Percentiles rank a stretch among this genome's conserved stretches.
These are phyloP conservation scores for Rosa persica DNA, from an alignment of 306 rosid genomes.

Conservation along the genomic window DNA sequence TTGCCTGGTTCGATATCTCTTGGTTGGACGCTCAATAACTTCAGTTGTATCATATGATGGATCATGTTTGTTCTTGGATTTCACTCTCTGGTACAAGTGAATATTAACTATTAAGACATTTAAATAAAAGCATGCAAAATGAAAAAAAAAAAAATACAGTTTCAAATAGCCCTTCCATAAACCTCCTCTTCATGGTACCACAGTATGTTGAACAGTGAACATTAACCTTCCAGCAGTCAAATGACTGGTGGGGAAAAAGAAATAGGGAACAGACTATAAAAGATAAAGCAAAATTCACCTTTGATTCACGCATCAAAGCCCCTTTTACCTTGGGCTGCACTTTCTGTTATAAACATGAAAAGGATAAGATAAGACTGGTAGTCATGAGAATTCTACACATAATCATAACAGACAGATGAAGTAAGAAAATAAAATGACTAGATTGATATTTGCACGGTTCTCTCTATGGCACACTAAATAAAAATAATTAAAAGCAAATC, in stretches of 20 bases:
- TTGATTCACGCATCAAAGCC: background rate
- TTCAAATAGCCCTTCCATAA: background rate
- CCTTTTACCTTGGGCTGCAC: background rate
- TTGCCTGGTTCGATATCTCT: background rate
- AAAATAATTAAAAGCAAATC: background rate
- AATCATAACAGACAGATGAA: background rate
- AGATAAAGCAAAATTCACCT: background rate
- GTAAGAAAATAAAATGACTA: background rate
- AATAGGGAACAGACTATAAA: background rate
- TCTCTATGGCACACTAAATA: background rate
- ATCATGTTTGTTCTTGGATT: background rate
- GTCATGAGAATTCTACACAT: background rate
- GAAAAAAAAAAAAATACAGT: background rate
- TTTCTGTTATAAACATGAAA: background rate
- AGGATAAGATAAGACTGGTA: background rate
- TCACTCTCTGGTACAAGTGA: conserved; percentile 2
- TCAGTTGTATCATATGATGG: background rate
- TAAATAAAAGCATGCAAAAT: background rate
- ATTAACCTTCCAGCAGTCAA: background rate
- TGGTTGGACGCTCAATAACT: background rate
- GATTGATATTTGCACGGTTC: background rate
- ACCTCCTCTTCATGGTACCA: background rate
- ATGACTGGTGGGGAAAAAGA: background rate
- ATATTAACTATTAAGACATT: background rate
- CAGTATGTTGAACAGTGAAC: background rate